These are phyloP conservation scores for Penicillium occitanis DNA, from an alignment of 2,329 filamentous ascomycete genomes.

Conservation along the genomic window DNA sequence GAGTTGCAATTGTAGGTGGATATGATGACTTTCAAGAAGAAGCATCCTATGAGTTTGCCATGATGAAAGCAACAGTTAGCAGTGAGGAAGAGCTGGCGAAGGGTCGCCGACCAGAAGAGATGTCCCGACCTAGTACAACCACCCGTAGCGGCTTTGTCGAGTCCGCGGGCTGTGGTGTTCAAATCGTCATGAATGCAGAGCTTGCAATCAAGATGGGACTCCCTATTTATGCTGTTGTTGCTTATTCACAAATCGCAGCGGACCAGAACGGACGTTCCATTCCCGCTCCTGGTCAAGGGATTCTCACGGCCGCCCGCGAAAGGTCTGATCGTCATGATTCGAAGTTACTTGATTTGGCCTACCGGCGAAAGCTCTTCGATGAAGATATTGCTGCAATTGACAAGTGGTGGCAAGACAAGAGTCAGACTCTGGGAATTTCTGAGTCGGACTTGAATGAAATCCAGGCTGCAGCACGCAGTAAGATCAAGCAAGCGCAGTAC, in stretches of 20 bases:
- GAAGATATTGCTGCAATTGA: constrained; percentile 43
- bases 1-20: constrained; percentile 84
- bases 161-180: constrained; percentile 81
- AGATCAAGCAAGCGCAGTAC: constrained; percentile 90
- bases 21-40: constrained; percentile 99
- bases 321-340: constrained; percentile 87
- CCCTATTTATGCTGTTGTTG: constrained; percentile 88
- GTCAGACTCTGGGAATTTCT: not conserved
- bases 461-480: constrained; percentile 68
- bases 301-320: constrained; percentile 75
- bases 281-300: constrained; percentile 92
- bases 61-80: constrained; percentile 99
- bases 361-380: constrained; percentile 61
- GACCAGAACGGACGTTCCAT: constrained; percentile 99
- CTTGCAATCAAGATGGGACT: constrained; percentile 19
- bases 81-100: constrained; percentile 94
- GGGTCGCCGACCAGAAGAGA: constrained; percentile 85
- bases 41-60: constrained; percentile 98
- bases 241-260: constrained; percentile 89
- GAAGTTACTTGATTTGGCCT: constrained; percentile 93
- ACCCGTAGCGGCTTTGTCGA: constrained; percentile 99
- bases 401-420: constrained; percentile 58
- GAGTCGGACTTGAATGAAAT: not conserved
- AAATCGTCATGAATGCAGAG: constrained; percentile 15
- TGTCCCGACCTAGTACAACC: constrained; percentile 96